These are phyloP conservation scores for Durotheca rogersii DNA, from an alignment of 495 filamentous ascomycete genomes.

Conservation along the genomic window DNA sequence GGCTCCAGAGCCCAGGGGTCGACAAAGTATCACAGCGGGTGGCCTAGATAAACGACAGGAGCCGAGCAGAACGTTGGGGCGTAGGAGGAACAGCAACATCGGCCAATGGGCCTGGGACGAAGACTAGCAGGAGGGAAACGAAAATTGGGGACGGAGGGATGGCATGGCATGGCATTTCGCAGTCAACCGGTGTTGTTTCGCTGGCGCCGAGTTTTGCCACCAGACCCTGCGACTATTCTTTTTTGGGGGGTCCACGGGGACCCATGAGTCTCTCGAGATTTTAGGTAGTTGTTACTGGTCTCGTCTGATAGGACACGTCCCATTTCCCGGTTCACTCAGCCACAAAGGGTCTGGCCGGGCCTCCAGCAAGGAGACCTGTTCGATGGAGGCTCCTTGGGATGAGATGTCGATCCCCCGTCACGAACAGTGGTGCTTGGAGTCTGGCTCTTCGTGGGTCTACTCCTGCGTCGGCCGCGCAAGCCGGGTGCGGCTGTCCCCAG, in stretches of 20 bases:
- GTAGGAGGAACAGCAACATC: constrained; percentile 13
- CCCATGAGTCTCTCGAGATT: constrained; percentile 22
- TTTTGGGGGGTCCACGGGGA: constrained; percentile 35
- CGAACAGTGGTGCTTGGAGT: too few relatives aligned
- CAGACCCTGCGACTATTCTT: constrained; percentile 33
- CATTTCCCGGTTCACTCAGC: constrained; percentile 30
- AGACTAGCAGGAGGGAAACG: constrained; percentile 28
- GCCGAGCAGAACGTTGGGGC: constrained; percentile 32
- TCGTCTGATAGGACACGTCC: constrained; percentile 18
- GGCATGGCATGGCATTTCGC: constrained; percentile 33
- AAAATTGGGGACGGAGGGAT: constrained; percentile 33
- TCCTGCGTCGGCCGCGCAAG: constrained; percentile 6
- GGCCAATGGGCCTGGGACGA: constrained; percentile 29
- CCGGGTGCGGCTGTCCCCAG: constrained; percentile 11
- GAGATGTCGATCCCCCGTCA: constrained; percentile 25
- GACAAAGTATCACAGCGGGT: constrained; percentile 26
- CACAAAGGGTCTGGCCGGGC: constrained; percentile 38
- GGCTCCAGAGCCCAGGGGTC: constrained; percentile 22
- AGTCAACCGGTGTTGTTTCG: constrained; percentile 29
- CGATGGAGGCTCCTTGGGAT: constrained; percentile 22
- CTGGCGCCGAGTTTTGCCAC: constrained; percentile 38
- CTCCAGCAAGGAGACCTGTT: constrained; percentile 22
- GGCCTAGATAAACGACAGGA: constrained; percentile 31
- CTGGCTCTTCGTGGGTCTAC: too few relatives aligned
- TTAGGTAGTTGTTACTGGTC: constrained; percentile 8